Base-by-base conservation (phyloP, 225 moss, liverwort and hornwort genomes). In the Asterella californica region DNA sequence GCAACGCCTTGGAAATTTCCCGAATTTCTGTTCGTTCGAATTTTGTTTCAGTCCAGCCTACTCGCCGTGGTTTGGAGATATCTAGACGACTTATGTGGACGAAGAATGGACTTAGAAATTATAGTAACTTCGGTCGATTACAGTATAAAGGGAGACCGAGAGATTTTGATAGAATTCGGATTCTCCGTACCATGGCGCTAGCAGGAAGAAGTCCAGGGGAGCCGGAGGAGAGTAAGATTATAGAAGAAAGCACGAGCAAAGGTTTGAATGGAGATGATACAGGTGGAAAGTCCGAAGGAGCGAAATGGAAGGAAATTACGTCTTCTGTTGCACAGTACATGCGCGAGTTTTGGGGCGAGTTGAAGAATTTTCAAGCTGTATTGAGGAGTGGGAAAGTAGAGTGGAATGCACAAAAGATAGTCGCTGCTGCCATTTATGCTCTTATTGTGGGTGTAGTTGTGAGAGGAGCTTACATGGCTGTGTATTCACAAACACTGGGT, bases 321-420 rank as follows among this genome's bases (percentile, higher is more conserved):
- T 68, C 79, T 47, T 70, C 70, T 32, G 27, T 55, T 36, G 49
- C 60, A 4, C 32, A 55, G 70, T 36, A 34, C 27, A 33, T 2
- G 21, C 54, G 53, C 24, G 69, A 70, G 33, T 37, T 68, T 50
- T 68, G 50, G 68, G 22, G 22, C 22, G 79, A 52, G 69, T n/a
- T 79, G 52, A 68, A 70, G 52, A 79, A 42, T 76, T 70, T 82
- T 55, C 70, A 53, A 15, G 54, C 55, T 59, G 76, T 77, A 70
- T 68, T 79, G 24, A 76, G 89, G 57, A 89, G 86, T 82, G 85
- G 79, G 22, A 38, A 53, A 52, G 52, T 79, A 38, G 68, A 86
- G 57, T 99, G 99, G 99, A 87, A 93, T 87, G 85, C 85, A 47
- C 88, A 87, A 82, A 93, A 95, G 79, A 84, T 86, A 69, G 95